Conservation (phyloP, 2,329 filamentous ascomycete species). For the Thermothelomyces thermophilus region DNA sequence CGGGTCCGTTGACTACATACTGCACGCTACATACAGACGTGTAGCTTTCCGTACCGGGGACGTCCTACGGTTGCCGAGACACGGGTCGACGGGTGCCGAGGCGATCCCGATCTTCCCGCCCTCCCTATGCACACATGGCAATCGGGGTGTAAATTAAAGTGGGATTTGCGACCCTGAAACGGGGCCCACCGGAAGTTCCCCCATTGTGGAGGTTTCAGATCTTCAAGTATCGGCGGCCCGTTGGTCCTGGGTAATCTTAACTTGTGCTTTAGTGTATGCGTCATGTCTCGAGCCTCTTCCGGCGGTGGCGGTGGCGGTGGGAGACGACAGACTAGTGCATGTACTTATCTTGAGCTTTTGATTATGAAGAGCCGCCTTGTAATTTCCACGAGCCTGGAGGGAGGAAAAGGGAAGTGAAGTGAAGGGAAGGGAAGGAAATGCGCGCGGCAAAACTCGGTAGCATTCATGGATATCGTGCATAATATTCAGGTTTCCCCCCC, state of each 20-base stretch:
- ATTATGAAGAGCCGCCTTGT: not conserved
- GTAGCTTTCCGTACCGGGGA: no score
- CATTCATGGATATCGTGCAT: constrained; percentile 4
- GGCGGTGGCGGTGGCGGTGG: no score
- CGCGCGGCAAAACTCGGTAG: not conserved
- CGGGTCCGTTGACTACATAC: no score
- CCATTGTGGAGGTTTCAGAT: not conserved
- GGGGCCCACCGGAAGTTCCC: not conserved
- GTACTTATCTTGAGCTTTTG: no score
- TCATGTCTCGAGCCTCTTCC: no score
- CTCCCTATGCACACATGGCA: not conserved
- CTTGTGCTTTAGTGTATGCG: no score
- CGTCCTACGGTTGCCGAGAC: constrained; percentile 1
- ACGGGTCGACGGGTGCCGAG: not conserved
- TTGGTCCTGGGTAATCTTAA: not conserved
- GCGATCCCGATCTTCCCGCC: constrained; percentile 4
- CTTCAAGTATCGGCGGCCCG: not conserved
- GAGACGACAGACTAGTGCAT: no score
- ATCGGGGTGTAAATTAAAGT: not conserved
- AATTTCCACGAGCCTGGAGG: not conserved
- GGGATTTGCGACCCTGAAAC: constrained; percentile 8
- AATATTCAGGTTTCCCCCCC: not conserved
- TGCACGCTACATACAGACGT: no score
- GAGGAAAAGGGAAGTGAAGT: not conserved
- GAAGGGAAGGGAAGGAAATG: not conserved